Base-by-base conservation (phyloP, 306 rosid genomes). In the Cercis canadensis region DNA sequence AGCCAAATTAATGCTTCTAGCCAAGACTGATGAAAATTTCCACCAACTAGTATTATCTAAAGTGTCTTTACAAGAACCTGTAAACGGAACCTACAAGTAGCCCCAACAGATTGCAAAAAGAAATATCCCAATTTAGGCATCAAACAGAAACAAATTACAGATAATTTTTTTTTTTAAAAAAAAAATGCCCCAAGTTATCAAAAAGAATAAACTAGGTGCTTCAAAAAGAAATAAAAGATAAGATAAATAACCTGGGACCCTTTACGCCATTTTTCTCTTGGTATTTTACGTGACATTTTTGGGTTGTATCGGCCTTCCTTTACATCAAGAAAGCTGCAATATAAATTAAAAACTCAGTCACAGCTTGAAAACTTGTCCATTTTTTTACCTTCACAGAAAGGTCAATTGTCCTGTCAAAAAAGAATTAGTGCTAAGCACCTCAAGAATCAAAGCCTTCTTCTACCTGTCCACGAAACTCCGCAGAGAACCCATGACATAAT, bases 381-480 rank as follows among this genome's bases (percentile, higher is more conserved):
- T 24, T 24, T 24, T 24, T 24, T 24, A 57, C 64, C 17, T 53
- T 62, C 69, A 70, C 71, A 65, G 14, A 37, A 74, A 65, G 18
- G 67, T 3, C 12, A 57, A 76, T 34, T 64, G 60, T 81, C 67
- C 75, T 37, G 8, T 75, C 52, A 56, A 73, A 57, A 78, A 80
- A 70, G 77, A 62, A 84, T 58, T 70, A 75, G 85, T 70, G 82
- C 84, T 74, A 56, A 70, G 88, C 85, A 80, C 87, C 82, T 83
- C 91, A 75, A 78, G 77, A 75, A 63, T 62, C 67, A 78, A 69
- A 80, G 79, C 82, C 79, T 50, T 79, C 89, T 83, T 84, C 88
- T 85, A 94, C 99, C 97, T 94, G 99, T 94, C 99, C 81, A 91
- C 96, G 41, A 89, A 91, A 75, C 99, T 94, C 86, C 74, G 86